Evolutionary conservation across 805 yeast genomes (phyloP).

Genomic region (Myxozyma udenii): DNA sequence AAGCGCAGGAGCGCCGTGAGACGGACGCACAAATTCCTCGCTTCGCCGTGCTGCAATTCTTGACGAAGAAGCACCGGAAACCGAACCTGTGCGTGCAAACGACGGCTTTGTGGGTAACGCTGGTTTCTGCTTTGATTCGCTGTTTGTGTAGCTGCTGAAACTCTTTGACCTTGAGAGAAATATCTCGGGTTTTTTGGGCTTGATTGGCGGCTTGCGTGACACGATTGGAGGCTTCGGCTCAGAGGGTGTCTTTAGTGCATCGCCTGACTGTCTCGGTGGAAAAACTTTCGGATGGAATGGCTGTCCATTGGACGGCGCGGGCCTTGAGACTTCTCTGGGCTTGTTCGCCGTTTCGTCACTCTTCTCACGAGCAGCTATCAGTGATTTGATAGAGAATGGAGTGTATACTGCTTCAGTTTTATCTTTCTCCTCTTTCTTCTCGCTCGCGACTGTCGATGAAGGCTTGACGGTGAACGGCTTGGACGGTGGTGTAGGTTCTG

Average conservation of each 20-base stretch:
- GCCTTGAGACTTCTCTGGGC: background rate
- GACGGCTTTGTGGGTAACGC: slow-evolving; percentile 1
- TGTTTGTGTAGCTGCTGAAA: background rate
- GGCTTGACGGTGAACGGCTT: too few species aligned
- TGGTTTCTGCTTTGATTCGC: background rate
- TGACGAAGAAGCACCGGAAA: background rate
- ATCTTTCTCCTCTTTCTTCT: background rate
- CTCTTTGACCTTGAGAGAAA: slow-evolving; percentile 7
- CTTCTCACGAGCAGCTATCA: background rate
- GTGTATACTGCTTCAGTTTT: background rate
- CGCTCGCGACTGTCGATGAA: background rate
- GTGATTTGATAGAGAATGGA: background rate
- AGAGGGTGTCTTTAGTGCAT: background rate
- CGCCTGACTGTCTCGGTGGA: background rate
- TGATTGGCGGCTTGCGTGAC: background rate
- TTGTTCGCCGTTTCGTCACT: background rate
- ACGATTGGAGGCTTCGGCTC: background rate
- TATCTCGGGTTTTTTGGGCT: background rate
- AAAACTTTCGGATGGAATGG: background rate
- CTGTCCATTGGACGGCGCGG: background rate
- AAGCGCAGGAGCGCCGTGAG: background rate
- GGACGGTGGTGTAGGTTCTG: too few species aligned
- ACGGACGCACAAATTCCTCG: background rate
- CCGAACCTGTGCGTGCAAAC: background rate
- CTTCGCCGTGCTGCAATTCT: background rate